These are phyloP conservation scores for Beta lomatogona DNA, from an alignment of 179 eudicot genomes.

Conservation along the genomic window DNA sequence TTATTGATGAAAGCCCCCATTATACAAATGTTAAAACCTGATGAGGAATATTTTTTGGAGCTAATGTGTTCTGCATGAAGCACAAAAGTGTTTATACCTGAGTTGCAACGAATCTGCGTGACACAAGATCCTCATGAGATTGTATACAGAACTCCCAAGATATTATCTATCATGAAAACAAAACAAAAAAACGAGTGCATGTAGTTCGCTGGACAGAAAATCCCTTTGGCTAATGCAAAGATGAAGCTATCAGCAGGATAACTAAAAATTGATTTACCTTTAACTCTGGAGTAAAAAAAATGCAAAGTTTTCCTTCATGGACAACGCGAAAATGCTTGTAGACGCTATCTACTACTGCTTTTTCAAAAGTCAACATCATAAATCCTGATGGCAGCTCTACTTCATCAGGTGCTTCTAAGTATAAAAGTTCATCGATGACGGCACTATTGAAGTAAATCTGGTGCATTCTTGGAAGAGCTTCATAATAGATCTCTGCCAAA, in stretches of 20 bases:
- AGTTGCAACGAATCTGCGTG: conserved; percentile 57
- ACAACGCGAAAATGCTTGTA: conserved; percentile 72
- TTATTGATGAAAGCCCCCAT: too few species aligned
- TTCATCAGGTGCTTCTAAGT: conserved; percentile 61
- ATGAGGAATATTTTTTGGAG: too few species aligned
- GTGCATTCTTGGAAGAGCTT: conserved; percentile 67
- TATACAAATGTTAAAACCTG: too few species aligned
- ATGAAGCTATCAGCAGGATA: conserved; percentile 3
- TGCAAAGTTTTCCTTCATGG: conserved; percentile 78
- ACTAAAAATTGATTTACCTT: conserved; percentile 45
- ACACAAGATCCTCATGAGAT: conserved; percentile 69
- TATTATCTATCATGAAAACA: conserved; percentile 47
- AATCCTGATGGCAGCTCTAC: conserved; percentile 50
- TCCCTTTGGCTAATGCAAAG: background rate
- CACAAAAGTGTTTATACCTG: conserved; percentile 50
- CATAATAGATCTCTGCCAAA: conserved; percentile 73
- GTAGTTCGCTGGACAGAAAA: background rate
- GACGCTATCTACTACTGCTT: conserved; percentile 72
- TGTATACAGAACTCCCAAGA: conserved; percentile 88
- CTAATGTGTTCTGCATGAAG: too few species aligned
- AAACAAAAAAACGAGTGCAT: background rate
- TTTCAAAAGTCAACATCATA: conserved; percentile 54
- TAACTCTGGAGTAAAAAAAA: conserved; percentile 60
- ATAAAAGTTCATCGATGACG: conserved; percentile 65
- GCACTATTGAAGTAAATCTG: conserved; percentile 74